Conservation (phyloP, 192 early-diverging fungal species). For the Anaeromyces robustus region DNA sequence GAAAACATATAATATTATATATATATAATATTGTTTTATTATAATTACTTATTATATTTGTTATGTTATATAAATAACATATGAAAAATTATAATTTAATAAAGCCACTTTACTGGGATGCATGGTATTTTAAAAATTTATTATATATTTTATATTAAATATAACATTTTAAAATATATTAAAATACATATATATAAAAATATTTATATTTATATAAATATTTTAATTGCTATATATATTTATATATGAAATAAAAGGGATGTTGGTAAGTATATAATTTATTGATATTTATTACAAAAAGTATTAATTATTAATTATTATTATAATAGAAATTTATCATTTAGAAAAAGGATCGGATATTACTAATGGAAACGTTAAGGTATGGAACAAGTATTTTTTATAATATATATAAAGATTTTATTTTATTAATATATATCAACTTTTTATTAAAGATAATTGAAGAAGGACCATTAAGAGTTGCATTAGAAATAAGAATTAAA, state of each 20-base stretch:
- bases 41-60: no score
- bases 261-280: background rate
- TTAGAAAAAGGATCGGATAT: slow-evolving; percentile 65
- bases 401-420: no score
- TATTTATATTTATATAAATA: no score
- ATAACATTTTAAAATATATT: no score
- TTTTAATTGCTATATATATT: no score
- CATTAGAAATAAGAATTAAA: slow-evolving; percentile 46
- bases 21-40: no score
- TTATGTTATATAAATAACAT: no score
- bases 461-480: slow-evolving; percentile 63
- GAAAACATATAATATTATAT: no score
- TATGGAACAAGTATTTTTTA: background rate
- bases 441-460: slow-evolving; percentile 33
- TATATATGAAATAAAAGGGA: no score
- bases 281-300: background rate
- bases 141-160: no score
- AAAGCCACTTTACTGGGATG: slow-evolving; percentile 68
- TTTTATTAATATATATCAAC: background rate
- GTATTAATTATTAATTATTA: background rate
- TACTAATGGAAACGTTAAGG: slow-evolving; percentile 27
- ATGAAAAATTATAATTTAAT: no score
- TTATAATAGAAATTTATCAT: slow-evolving; percentile 82
- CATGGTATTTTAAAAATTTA: slow-evolving; percentile 45
- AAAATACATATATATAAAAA: no score